Percentiles rank a stretch among this genome's conserved stretches.
These are phyloP conservation scores for Clathrospora elynae DNA, from an alignment of 2,329 filamentous ascomycete species.

Conservation along the genomic window DNA sequence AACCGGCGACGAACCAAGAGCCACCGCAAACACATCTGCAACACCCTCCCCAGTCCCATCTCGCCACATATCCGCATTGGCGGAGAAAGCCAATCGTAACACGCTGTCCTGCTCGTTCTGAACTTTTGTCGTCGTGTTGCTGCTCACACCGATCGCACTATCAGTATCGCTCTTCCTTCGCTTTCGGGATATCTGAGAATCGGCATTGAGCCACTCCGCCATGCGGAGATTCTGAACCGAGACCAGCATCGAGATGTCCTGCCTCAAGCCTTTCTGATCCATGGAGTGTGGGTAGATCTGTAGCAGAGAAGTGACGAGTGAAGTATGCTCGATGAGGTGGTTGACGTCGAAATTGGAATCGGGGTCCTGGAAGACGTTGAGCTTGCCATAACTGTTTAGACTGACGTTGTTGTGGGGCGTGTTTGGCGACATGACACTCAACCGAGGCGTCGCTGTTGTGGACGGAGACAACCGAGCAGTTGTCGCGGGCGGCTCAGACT, in stretches of 20 bases:
- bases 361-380: slow-evolving; percentile 7
- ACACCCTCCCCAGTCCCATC: slow-evolving; percentile 22
- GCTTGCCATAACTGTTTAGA: slow-evolving; percentile 1
- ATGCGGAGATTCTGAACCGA: slow-evolving; percentile 21
- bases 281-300: slow-evolving; percentile 20
- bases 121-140: not conserved
- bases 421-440: not conserved
- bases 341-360: slow-evolving; percentile 12
- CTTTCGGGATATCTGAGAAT: slow-evolving; percentile 5
- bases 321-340: slow-evolving; percentile 21
- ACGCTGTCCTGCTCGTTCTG: slow-evolving; percentile 14
- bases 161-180: slow-evolving; percentile 1
- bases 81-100: slow-evolving; percentile 20
- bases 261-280: slow-evolving; percentile 18
- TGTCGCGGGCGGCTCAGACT: slow-evolving; percentile 1
- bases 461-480: not conserved
- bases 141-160: not conserved
- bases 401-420: not conserved
- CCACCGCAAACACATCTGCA: slow-evolving; percentile 19
- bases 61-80: slow-evolving; percentile 27
- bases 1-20: not conserved
- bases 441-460: not conserved
- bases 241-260: slow-evolving; percentile 28
- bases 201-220: slow-evolving; percentile 19
- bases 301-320: slow-evolving; percentile 24